Conservation (phyloP, 148 eudicot species). For the Persicaria tinctoria region DNA sequence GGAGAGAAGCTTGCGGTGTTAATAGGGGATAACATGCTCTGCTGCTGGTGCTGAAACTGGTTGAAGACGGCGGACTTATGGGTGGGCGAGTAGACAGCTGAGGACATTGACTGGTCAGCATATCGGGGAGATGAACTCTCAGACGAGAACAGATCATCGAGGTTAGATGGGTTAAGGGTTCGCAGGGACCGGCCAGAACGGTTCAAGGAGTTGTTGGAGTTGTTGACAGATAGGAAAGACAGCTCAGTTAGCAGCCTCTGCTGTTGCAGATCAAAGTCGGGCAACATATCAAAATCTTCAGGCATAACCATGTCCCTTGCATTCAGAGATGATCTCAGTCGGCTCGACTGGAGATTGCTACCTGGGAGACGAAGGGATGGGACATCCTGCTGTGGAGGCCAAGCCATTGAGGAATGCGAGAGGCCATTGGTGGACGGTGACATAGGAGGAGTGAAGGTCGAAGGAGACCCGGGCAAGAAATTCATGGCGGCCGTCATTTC, state of each 20-base stretch:
- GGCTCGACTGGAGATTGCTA: conserved; percentile 63
- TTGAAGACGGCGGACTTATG: conserved; percentile 56
- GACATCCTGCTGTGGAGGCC: conserved; percentile 44
- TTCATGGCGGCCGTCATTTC: conserved; percentile 57
- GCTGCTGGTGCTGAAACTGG: conserved; percentile 66
- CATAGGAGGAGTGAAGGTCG: conserved; percentile 65
- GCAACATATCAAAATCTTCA: conserved; percentile 25
- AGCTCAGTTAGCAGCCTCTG: conserved; percentile 13
- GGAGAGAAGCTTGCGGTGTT: conserved; percentile 61
- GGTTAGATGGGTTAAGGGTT: conserved; percentile 62
- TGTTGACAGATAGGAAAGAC: conserved; percentile 4
- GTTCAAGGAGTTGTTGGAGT: conserved; percentile 22
- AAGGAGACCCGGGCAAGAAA: conserved; percentile 41
- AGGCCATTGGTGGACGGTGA: conserved; percentile 54
- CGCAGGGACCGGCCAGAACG: conserved; percentile 39
- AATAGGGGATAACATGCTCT: conserved; percentile 54
- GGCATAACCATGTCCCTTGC: conserved; percentile 47
- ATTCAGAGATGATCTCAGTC: conserved; percentile 57
- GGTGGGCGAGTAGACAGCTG: conserved; percentile 55
- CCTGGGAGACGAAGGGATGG: conserved; percentile 61
- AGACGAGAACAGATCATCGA: conserved; percentile 60
- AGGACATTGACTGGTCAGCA: conserved; percentile 39
- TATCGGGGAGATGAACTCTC: conserved; percentile 65
- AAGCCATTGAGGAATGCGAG: conserved; percentile 38
- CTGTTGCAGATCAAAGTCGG: conserved; percentile 27